Conservation (phyloP, 345 rosid species). For the Psidium friedrichsthalianum region DNA sequence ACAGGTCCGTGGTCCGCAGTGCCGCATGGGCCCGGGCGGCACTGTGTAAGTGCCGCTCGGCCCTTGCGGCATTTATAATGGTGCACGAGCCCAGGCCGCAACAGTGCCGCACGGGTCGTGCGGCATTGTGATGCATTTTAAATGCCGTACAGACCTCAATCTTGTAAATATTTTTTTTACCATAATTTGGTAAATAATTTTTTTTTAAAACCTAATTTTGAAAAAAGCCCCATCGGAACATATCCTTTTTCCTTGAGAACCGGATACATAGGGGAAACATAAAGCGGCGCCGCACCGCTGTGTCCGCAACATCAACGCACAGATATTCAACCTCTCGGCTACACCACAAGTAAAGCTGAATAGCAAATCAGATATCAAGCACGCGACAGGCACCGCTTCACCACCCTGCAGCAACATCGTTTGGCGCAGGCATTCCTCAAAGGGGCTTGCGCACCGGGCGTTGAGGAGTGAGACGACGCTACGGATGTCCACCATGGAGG, state of each 20-base stretch:
- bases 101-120: too few species aligned
- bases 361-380: constrained; percentile 16
- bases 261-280: constrained; percentile 14
- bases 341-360: constrained; percentile 16
- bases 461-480: constrained; percentile 1
- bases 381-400: neutral
- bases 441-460: constrained; percentile 4
- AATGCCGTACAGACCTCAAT: too few species aligned
- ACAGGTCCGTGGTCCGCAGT: too few species aligned
- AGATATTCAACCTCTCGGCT: constrained; percentile 10
- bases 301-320: constrained; percentile 23
- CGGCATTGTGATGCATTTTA: too few species aligned
- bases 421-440: constrained; percentile 12
- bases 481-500: neutral
- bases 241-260: constrained; percentile 22
- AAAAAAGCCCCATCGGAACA: neutral
- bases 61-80: too few species aligned
- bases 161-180: too few species aligned
- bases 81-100: too few species aligned
- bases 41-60: too few species aligned
- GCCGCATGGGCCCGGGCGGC: too few species aligned
- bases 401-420: constrained; percentile 1
- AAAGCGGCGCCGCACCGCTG: constrained; percentile 17
- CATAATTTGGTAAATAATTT: too few species aligned
- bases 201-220: too few species aligned